These are phyloP conservation scores for Chlamydomonas incerta DNA, from an alignment of 139 green algal genomes.

Conservation along the genomic window DNA sequence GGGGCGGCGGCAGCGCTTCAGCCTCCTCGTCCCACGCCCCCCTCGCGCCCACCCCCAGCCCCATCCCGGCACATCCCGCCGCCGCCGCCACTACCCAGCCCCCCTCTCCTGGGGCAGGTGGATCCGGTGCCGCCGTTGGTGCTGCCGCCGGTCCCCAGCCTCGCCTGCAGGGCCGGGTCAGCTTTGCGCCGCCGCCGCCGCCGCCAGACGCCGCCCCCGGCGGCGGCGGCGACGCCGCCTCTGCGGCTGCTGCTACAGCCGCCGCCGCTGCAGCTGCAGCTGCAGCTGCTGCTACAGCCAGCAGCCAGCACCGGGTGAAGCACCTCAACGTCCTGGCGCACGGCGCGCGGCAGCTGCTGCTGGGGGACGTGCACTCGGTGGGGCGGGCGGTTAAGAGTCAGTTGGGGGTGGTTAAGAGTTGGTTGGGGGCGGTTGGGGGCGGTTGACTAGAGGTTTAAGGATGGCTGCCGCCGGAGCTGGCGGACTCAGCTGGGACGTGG, in stretches of 20 bases:
- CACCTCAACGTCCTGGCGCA: constrained; percentile 83
- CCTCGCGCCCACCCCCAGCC: neutral
- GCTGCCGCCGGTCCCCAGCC: too few species aligned
- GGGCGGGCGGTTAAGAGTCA: too few species aligned
- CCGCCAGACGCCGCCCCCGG: too few species aligned
- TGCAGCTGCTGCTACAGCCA: neutral
- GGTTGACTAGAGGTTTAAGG: too few species aligned
- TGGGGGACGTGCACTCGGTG: constrained; percentile 77
- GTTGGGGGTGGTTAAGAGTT: too few species aligned
- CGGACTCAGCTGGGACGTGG: too few species aligned
- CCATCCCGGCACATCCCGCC: neutral
- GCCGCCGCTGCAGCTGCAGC: neutral
- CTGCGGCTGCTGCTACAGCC: neutral
- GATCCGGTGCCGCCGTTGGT: neutral
- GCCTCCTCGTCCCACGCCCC: neutral
- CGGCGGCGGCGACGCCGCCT: neutral
- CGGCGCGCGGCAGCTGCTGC: constrained; percentile 82
- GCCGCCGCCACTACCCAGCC: neutral
- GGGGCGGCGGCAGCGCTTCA: constrained; percentile 49
- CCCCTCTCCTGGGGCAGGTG: neutral
- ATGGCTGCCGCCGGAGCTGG: too few species aligned
- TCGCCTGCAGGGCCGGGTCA: too few species aligned
- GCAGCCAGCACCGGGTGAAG: constrained; percentile 60
- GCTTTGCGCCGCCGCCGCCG: too few species aligned
- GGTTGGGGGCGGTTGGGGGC: too few species aligned